Evolutionary conservation across 768 basidiomycete genomes (phyloP).

Genomic region (Lactarius sanguifluus): DNA sequence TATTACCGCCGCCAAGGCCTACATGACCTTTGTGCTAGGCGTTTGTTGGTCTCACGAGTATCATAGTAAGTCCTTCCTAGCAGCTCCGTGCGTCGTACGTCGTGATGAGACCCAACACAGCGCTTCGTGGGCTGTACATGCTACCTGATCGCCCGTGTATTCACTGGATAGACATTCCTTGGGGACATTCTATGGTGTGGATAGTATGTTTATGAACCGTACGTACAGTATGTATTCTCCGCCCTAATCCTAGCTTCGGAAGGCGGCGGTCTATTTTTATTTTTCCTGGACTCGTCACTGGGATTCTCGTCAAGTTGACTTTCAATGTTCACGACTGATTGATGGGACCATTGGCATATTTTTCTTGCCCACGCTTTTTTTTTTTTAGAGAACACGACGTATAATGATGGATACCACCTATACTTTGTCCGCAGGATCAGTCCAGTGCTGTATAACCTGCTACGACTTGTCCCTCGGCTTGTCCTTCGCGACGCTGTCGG

Average conservation of each 20-base stretch:
- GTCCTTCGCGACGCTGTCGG: too few relatives aligned
- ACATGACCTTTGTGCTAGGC: constrained; percentile 77
- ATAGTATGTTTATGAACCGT: constrained; percentile 10
- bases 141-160: constrained; percentile 51
- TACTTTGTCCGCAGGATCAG: background rate
- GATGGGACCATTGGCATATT: background rate
- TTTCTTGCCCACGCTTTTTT: background rate
- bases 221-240: background rate
- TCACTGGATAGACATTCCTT: constrained; percentile 44
- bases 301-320: background rate
- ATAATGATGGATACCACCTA: background rate
- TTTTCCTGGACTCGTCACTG: background rate
- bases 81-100: background rate
- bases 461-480: too few relatives aligned
- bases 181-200: background rate
- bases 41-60: constrained; percentile 78
- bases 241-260: background rate
- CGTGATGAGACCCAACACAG: constrained; percentile 37
- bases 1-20: constrained; percentile 62
- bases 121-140: constrained; percentile 59
- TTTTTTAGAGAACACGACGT: background rate
- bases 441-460: too few relatives aligned
- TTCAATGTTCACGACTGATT: background rate
- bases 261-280: background rate
- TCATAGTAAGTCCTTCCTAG: constrained; percentile 43